Evolutionary conservation across 805 yeast species (phyloP), one percentile per base, ranked within the genome.

Genomic region (Zygoascus ofunaensis): DNA sequence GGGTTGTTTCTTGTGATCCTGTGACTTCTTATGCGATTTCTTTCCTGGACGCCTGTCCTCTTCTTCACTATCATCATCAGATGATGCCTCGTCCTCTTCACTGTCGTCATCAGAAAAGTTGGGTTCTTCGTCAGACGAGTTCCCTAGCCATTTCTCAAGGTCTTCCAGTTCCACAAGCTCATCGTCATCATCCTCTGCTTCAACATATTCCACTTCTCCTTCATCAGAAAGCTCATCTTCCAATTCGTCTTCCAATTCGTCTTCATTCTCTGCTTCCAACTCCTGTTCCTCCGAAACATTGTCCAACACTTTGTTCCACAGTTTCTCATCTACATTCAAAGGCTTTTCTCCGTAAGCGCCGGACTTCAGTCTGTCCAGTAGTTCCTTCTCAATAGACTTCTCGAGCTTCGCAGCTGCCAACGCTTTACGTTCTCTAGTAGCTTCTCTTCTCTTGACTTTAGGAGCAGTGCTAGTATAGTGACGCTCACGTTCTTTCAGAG

Each of bases 321-420:
- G 79, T 66, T 81, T 81, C 59, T 90, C 96, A 57, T 92, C 97
- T 32, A 92, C 97, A 59, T 92, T 92, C 60, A 92, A 72, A 45
- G 98, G 98, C 64, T 90, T 86, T 60, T 92, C 97, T 53, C 98
- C 98, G 61, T 92, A 92, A 2, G 97, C 97, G 49, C 98, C 98
- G 59, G 90, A 80, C 78, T 92, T 92, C 59, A 92, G 76, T 65
- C 98, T 80, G 44, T 89, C 96, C 59, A 92, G 72, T 53, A 92
- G 74, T 65, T 92, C 98, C 68, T 87, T 87, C 66, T 92, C 98
- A 55, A 92, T 92, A 12, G 95, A 87, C 68, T 86, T 87, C 63
- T 92, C 98, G 55, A 92, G 86, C 71, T 84, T 85, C 21, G 98
- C 98, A 34, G 98, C 97, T 20, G 86, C 86, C 49, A 92, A 71